A percentile compares a stretch with the other conserved stretches of the same genome.
Evolutionary conservation across 352 stramenopile genomes (phyloP).

Genomic region (Pythium rhizo-oryzae): DNA sequence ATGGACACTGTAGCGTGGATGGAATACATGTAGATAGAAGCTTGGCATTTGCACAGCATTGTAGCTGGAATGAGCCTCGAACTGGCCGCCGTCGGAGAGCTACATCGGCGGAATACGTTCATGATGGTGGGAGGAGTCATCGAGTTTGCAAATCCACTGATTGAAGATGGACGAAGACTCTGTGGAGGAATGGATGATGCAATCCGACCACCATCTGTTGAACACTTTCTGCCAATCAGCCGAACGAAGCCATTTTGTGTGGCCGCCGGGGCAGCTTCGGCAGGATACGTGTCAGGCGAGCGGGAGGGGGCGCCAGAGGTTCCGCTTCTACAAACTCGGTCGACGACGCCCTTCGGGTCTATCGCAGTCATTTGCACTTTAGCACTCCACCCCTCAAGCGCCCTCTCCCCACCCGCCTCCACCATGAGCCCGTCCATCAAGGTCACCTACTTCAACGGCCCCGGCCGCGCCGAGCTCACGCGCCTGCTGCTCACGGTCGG

Average conservation of each 20-base stretch:
- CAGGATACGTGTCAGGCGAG: neutral
- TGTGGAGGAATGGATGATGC: neutral
- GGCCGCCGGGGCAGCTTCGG: too few species aligned
- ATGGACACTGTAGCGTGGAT: too few species aligned
- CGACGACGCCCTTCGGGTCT: neutral
- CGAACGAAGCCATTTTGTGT: neutral
- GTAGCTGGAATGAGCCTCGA: too few species aligned
- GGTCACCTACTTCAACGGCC: constrained; percentile 53
- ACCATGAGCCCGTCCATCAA: constrained; percentile 37
- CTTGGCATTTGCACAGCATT: too few species aligned
- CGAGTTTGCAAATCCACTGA: too few species aligned
- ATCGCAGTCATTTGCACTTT: constrained; percentile 20
- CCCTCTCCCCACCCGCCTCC: neutral
- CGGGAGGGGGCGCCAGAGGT: neutral
- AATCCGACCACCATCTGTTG: neutral
- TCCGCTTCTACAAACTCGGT: constrained; percentile 8
- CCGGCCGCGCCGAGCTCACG: constrained; percentile 51
- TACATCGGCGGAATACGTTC: too few species aligned
- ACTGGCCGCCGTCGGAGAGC: too few species aligned
- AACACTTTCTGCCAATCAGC: neutral
- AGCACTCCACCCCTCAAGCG: constrained; percentile 8
- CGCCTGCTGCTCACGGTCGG: constrained; percentile 49
- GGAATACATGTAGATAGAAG: too few species aligned
- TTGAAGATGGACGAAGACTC: neutral
- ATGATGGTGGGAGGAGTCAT: too few species aligned